phyloP scores from a whole-genome alignment of 257 asterid species.

The Fraxinus excelsior region DNA sequence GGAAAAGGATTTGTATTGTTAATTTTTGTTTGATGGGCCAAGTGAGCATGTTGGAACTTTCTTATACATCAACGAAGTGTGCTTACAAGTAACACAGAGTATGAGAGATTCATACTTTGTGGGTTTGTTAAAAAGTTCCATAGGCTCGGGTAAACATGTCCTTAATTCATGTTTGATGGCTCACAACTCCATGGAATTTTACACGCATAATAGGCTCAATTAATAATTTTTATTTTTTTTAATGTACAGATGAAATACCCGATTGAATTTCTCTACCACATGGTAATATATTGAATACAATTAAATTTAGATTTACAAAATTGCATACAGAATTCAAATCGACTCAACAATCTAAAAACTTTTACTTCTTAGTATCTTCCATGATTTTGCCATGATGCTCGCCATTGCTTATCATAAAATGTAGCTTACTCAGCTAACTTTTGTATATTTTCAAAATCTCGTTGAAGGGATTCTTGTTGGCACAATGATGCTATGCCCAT shows the following conservation, averaged over 20 bases:
- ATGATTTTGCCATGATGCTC: constrained; percentile 55
- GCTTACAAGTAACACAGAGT: no score
- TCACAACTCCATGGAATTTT: neutral
- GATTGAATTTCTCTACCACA: neutral
- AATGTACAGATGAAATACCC: neutral
- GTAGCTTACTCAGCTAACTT: constrained; percentile 66
- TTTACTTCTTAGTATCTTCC: neutral
- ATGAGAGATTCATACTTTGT: no score
- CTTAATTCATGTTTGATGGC: no score
- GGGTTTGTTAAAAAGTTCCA: no score
- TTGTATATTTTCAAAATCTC: constrained; percentile 42
- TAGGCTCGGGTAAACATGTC: neutral
- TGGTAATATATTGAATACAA: neutral
- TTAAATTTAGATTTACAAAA: neutral
- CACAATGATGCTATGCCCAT: no score
- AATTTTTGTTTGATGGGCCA: neutral
- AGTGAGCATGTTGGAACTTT: no score
- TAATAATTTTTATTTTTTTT: no score
- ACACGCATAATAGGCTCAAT: neutral
- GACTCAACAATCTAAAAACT: neutral
- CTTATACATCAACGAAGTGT: no score
- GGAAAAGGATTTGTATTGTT: no score
- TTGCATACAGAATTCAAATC: neutral
- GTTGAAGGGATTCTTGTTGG: no score
- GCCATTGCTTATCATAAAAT: constrained; percentile 68